Conservation (phyloP, 2,329 filamentous ascomycete genomes). For the Penicillium fuscoglaucum region DNA sequence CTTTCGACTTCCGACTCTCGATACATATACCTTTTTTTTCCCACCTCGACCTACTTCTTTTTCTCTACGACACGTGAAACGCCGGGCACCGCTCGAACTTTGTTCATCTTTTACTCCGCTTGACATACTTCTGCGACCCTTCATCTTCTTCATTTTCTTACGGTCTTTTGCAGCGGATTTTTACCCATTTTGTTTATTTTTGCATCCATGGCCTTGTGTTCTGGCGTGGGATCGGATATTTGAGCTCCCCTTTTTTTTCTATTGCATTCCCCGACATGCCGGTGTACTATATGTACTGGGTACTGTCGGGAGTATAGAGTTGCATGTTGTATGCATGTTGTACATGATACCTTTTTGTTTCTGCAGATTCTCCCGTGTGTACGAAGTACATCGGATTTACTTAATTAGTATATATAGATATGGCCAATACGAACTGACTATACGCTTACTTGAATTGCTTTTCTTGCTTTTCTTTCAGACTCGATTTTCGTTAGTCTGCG, state of each 20-base stretch:
- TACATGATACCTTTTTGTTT: constrained; percentile 37
- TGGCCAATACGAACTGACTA: constrained; percentile 6
- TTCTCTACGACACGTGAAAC: constrained; percentile 13
- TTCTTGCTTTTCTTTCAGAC: neutral
- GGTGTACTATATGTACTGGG: constrained; percentile 6
- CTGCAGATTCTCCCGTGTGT: constrained; percentile 4
- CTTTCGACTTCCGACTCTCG: neutral
- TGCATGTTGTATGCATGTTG: constrained; percentile 37
- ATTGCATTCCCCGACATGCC: constrained; percentile 25
- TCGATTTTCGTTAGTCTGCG: neutral
- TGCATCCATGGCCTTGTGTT: constrained; percentile 24
- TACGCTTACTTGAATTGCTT: neutral
- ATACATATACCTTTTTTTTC: constrained; percentile 9
- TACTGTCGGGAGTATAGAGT: constrained; percentile 31
- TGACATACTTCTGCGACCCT: constrained; percentile 13
- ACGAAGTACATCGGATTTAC: constrained; percentile 5
- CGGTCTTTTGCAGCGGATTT: constrained; percentile 24
- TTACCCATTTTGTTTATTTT: constrained; percentile 14
- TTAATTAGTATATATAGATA: constrained; percentile 14
- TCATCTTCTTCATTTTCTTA: constrained; percentile 16
- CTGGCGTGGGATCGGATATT: constrained; percentile 16
- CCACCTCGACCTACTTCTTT: constrained; percentile 5
- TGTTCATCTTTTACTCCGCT: constrained; percentile 2
- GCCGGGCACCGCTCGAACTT: constrained; percentile 8
- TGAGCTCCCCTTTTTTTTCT: constrained; percentile 12